These are phyloP conservation scores for Suillus plorans DNA, from an alignment of 768 basidiomycete species.

Conservation along the genomic window DNA sequence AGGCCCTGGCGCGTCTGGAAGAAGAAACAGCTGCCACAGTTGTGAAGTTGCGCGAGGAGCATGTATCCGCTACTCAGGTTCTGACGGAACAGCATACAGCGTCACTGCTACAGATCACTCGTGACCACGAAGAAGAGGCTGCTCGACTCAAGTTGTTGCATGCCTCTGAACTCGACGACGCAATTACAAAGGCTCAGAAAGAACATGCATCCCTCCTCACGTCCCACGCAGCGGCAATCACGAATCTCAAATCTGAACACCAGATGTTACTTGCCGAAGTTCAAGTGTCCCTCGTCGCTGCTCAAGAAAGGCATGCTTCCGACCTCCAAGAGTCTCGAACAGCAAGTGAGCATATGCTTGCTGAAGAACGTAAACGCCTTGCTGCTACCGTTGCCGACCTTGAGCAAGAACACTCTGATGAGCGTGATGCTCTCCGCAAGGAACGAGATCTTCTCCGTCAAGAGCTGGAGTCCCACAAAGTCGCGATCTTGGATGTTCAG, in stretches of 20 bases:
- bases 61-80: conserved; percentile 45
- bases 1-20: conserved; percentile 48
- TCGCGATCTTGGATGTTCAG: conserved; percentile 30
- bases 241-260: conserved; percentile 46
- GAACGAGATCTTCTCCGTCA: conserved; percentile 38
- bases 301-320: conserved; percentile 34
- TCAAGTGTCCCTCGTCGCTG: conserved; percentile 38
- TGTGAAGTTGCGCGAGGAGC: conserved; percentile 41
- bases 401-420: conserved; percentile 46
- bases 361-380: conserved; percentile 49
- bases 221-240: conserved; percentile 43
- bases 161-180: conserved; percentile 35
- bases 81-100: conserved; percentile 57
- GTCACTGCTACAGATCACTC: conserved; percentile 54
- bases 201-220: conserved; percentile 36
- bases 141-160: conserved; percentile 49
- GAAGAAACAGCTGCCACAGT: conserved; percentile 41
- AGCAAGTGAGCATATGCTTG: conserved; percentile 34
- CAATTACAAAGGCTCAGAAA: conserved; percentile 32
- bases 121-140: conserved; percentile 56
- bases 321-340: conserved; percentile 37
- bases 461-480: conserved; percentile 63
- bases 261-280: conserved; percentile 44
- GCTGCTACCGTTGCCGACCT: conserved; percentile 48
- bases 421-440: conserved; percentile 40